A percentile compares a stretch with the other conserved stretches of the same genome.
phyloP scores from a whole-genome alignment of 2,329 filamentous ascomycete species.

The Clathrospora elynae region DNA sequence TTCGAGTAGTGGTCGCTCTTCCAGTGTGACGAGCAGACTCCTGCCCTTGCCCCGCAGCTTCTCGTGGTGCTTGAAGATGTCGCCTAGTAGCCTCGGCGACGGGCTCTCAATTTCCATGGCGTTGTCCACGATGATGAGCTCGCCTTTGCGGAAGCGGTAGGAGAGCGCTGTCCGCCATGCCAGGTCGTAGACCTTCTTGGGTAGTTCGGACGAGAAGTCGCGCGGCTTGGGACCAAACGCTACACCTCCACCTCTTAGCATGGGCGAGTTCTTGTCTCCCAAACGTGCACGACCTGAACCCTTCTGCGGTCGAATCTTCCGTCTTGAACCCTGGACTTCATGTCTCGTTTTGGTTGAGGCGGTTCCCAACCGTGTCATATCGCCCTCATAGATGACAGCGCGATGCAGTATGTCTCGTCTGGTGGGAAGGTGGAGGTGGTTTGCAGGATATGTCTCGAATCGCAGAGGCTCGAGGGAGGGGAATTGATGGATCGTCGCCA shows the following conservation, averaged over 20 bases:
- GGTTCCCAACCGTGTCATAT: constrained; percentile 78
- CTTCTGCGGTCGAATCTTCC: constrained; percentile 86
- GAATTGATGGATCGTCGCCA: constrained; percentile 87
- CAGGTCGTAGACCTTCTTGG: constrained; percentile 89
- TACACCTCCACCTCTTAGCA: constrained; percentile 84
- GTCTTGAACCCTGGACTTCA: constrained; percentile 81
- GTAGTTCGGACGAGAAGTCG: constrained; percentile 84
- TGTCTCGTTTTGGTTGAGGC: constrained; percentile 63
- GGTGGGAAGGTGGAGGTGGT: constrained; percentile 84
- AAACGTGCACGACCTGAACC: constrained; percentile 79
- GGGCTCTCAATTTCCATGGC: constrained; percentile 72
- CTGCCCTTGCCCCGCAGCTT: constrained; percentile 47
- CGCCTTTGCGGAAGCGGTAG: constrained; percentile 85
- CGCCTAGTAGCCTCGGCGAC: constrained; percentile 64
- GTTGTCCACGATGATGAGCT: constrained; percentile 84
- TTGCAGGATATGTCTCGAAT: constrained; percentile 77
- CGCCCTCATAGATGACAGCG: constrained; percentile 90
- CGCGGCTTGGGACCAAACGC: constrained; percentile 87
- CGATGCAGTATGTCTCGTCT: constrained; percentile 91
- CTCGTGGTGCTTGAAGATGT: constrained; percentile 72
- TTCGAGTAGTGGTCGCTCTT: constrained; percentile 60
- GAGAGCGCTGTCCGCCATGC: constrained; percentile 94
- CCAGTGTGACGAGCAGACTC: constrained; percentile 39
- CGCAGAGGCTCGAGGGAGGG: constrained; percentile 82
- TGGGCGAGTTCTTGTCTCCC: constrained; percentile 80